Evolutionary conservation across 2,329 filamentous ascomycete species (phyloP).

Genomic region (Alternaria burnsii): DNA sequence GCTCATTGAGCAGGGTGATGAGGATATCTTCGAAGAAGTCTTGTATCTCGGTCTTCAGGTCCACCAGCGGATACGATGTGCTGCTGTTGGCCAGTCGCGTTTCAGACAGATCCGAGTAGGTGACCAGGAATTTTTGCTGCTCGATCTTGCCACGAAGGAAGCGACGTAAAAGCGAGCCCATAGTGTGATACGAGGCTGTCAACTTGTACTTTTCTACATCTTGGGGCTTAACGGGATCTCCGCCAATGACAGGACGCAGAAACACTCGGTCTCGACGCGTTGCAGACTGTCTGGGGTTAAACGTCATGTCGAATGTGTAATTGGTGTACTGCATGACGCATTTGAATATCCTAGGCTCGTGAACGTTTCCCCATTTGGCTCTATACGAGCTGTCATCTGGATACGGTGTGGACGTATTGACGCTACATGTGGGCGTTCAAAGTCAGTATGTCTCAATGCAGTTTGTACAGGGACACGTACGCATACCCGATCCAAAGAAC

Average conservation of each 20-base stretch:
- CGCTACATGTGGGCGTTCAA: neutral
- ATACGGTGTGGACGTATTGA: constrained; percentile 40
- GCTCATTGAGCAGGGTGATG: constrained; percentile 47
- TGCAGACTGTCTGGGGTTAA: constrained; percentile 37
- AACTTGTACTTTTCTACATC: constrained; percentile 42
- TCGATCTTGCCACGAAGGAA: constrained; percentile 48
- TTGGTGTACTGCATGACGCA: constrained; percentile 49
- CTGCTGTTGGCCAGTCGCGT: constrained; percentile 42
- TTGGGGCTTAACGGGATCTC: constrained; percentile 38
- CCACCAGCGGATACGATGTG: constrained; percentile 39
- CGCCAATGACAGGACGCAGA: constrained; percentile 37
- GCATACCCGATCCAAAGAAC: constrained; percentile 49
- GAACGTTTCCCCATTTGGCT: constrained; percentile 41
- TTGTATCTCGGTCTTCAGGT: constrained; percentile 43
- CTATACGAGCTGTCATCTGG: constrained; percentile 26
- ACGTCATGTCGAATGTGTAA: constrained; percentile 47
- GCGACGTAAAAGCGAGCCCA: constrained; percentile 44
- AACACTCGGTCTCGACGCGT: constrained; percentile 39
- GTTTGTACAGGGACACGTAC: neutral
- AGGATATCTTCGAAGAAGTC: constrained; percentile 50
- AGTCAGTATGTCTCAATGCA: neutral
- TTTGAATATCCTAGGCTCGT: constrained; percentile 47
- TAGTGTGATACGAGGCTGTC: constrained; percentile 43
- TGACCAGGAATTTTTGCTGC: constrained; percentile 36
- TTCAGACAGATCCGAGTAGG: constrained; percentile 46